Base-by-base conservation (phyloP, 805 yeast species). In the Helenozyma rhizophorensis region DNA sequence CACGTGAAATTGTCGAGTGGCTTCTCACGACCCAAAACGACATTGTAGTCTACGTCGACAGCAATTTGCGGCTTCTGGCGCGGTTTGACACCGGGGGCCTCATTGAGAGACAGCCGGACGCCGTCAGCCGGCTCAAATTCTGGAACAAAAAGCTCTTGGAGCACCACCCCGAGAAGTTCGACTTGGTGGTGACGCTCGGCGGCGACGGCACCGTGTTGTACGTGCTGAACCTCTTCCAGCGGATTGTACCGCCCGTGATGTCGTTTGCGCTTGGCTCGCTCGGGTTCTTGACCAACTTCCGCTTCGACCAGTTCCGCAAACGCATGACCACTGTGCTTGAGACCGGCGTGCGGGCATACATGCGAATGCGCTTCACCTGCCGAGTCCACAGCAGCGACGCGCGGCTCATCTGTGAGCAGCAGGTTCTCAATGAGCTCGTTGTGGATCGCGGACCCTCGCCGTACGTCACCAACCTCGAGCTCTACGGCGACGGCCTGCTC, bases 391-490 rank as follows among this genome's bases (percentile, higher is more conserved):
- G 58, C 37, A 56, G 59, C 40, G 62, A 70, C 18, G 81, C 84
- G 9, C 73, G 70, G 37, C 68, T 76, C 21, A 62, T 76, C 3
- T 65, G 75, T 40, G 80, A 76, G 38, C 80, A 83, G 50, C 94
- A 87, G 53, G 94, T 87, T 3, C 66, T 90, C 40, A 89, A 89
- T 55, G 97, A 89, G 56, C 62, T 90, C 37, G 94, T 93, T 0
- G 79, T 90, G 17, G 97, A 89, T 53, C 68, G 97, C 31, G 97
- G 97, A 0, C 96, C 96, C 3, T 81, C 89, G 21, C 96, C 97
- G 0, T 88, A 80, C 63, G 85, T 89, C 7, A 83, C 96, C 0
- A 83, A 82, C 74, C 68, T 90, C 36, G 97, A 90, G 52, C 61
- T 90, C 16, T 89, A 83, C 48, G 96, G 96, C 3, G 93, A 90